A percentile compares a stretch with the other conserved stretches of the same genome.
Evolutionary conservation across 164 flowering plant species (phyloP).

Genomic region (Nelumbo lutea): DNA sequence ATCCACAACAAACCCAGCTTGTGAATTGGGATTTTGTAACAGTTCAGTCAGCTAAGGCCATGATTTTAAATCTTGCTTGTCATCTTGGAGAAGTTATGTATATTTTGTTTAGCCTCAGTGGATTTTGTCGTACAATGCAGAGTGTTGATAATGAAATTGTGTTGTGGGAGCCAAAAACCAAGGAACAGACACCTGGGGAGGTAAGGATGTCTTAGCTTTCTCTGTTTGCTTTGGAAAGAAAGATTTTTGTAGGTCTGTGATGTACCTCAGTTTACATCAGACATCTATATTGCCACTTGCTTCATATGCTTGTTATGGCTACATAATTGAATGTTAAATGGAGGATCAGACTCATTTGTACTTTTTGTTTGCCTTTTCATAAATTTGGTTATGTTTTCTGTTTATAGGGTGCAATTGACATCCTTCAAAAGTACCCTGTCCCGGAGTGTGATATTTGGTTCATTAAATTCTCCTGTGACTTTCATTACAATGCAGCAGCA

Average conservation of each 20-base stretch:
- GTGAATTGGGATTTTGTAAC: neutral
- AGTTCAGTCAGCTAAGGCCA: neutral
- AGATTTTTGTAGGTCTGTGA: neutral
- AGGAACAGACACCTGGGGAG: slow-evolving; percentile 95
- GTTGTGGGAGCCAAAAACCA: slow-evolving; percentile 89
- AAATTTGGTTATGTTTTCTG: slow-evolving; percentile 1
- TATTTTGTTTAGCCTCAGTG: neutral
- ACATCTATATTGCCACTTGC: neutral
- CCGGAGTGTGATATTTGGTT: slow-evolving; percentile 99
- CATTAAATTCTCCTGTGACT: slow-evolving; percentile 96
- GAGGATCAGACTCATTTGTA: neutral
- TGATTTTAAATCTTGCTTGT: neutral
- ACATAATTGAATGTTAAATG: neutral
- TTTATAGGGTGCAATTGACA: slow-evolving; percentile 69
- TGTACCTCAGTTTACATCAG: neutral
- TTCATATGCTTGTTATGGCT: neutral
- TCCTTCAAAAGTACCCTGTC: slow-evolving; percentile 94
- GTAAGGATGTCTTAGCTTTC: slow-evolving; percentile 25
- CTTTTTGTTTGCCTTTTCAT: neutral
- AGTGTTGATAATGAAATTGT: slow-evolving; percentile 97
- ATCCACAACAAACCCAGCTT: too few relatives aligned
- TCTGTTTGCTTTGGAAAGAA: neutral
- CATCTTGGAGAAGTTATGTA: neutral
- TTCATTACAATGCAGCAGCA: slow-evolving; percentile 75
- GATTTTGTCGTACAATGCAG: slow-evolving; percentile 31